These are phyloP conservation scores for Mycosphaerelloides madeirae DNA, from an alignment of 2,329 filamentous ascomycete species.

Conservation along the genomic window DNA sequence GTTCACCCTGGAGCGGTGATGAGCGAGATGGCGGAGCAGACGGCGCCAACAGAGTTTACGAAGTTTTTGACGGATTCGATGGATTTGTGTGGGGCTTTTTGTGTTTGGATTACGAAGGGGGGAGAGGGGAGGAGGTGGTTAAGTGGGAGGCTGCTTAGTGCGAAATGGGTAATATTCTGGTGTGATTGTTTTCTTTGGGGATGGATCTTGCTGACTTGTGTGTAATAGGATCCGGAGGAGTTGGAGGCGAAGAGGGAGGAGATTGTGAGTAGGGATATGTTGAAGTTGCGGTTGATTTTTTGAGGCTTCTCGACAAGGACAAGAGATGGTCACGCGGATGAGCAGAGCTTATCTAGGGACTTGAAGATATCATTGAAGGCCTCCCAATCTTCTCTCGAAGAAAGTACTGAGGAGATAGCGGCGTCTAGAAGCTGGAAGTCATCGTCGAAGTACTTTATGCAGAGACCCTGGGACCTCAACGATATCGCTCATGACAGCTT, in stretches of 20 bases:
- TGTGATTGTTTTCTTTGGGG: too few relatives aligned
- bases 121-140: conserved; percentile 34
- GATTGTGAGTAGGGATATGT: conserved; percentile 32
- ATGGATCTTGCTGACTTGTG: conserved; percentile 34
- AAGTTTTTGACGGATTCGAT: conserved; percentile 27
- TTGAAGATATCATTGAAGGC: too few relatives aligned
- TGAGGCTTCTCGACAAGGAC: too few relatives aligned
- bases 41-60: conserved; percentile 30
- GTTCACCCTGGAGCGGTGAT: conserved; percentile 37
- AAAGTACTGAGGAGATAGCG: too few relatives aligned
- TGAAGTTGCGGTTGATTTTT: conserved; percentile 31
- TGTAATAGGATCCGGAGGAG: conserved; percentile 36
- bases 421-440: too few relatives aligned
- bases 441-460: too few relatives aligned
- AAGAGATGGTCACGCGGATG: too few relatives aligned
- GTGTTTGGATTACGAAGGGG: conserved; percentile 32
- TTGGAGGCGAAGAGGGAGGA: conserved; percentile 31
- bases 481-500: too few relatives aligned
- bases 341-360: too few relatives aligned
- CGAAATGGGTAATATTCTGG: too few relatives aligned
- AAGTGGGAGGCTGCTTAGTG: conserved; percentile 34
- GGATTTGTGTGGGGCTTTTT: conserved; percentile 31
- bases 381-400: too few relatives aligned
- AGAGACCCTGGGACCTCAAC: too few relatives aligned
- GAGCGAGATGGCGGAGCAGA: conserved; percentile 33